These are phyloP conservation scores for Botryococcus braunii DNA, from an alignment of 163 green algal genomes.

Conservation along the genomic window DNA sequence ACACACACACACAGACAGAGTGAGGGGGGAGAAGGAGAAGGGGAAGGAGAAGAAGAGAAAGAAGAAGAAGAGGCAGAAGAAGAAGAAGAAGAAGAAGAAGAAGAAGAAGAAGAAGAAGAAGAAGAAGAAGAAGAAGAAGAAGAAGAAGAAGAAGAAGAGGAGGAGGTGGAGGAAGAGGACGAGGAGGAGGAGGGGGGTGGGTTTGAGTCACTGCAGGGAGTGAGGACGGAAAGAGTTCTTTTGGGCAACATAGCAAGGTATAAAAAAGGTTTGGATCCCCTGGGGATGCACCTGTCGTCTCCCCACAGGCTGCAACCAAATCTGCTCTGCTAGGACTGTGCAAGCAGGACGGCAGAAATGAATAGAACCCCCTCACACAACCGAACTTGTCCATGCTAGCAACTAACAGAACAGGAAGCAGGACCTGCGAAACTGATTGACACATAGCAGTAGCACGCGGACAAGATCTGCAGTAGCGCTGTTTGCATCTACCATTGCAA, in stretches of 20 bases:
- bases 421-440: background rate
- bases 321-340: slow-evolving; percentile 73
- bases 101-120: no score
- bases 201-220: background rate
- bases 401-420: background rate
- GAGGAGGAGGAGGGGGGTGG: no score
- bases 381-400: background rate
- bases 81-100: no score
- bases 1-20: no score
- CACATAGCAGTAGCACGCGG: background rate
- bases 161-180: no score
- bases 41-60: no score
- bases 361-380: background rate
- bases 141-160: no score
- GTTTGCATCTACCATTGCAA: background rate
- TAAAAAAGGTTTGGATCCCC: background rate
- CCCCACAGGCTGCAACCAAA: slow-evolving; percentile 82
- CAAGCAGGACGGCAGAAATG: background rate
- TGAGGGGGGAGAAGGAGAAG: no score
- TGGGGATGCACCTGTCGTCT: slow-evolving; percentile 79
- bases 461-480: background rate
- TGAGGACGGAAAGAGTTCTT: background rate
- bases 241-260: background rate
- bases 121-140: no score
- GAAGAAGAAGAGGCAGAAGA: no score